Percentiles rank a stretch among this genome's conserved stretches.
phyloP scores from a whole-genome alignment of 2,329 filamentous ascomycete genomes.

The Colletotrichum melonis region DNA sequence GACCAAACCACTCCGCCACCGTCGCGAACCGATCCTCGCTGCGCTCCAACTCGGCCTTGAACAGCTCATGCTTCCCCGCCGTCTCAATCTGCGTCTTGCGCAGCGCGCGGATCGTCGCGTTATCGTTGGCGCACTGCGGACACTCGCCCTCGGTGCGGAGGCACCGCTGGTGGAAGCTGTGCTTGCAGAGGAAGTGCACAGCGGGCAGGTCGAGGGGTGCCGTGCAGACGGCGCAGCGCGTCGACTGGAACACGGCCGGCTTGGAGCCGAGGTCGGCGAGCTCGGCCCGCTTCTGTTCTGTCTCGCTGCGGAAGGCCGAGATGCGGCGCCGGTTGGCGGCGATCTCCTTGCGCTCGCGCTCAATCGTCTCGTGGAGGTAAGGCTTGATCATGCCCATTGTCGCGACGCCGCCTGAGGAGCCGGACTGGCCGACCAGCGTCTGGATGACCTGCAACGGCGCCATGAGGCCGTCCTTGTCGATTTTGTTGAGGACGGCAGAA shows the following conservation, averaged over 20 bases:
- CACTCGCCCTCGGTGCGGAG: slow-evolving; percentile 77
- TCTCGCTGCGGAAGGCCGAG: slow-evolving; percentile 85
- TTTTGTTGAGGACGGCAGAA: slow-evolving; percentile 81
- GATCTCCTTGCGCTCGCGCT: slow-evolving; percentile 89
- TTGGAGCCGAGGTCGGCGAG: slow-evolving; percentile 81
- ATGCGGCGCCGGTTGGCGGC: slow-evolving; percentile 83
- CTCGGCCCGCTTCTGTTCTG: slow-evolving; percentile 81
- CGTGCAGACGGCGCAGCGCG: slow-evolving; percentile 86
- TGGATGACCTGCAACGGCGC: slow-evolving; percentile 97
- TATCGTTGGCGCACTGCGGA: slow-evolving; percentile 84
- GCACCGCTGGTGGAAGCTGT: slow-evolving; percentile 95
- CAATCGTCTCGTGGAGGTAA: slow-evolving; percentile 90
- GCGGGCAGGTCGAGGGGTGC: slow-evolving; percentile 84
- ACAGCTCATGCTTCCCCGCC: slow-evolving; percentile 88
- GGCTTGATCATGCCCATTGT: slow-evolving; percentile 98
- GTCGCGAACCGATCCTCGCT: slow-evolving; percentile 90
- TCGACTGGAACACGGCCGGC: slow-evolving; percentile 90
- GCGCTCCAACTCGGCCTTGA: slow-evolving; percentile 80
- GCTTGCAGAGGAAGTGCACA: slow-evolving; percentile 97
- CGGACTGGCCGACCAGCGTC: slow-evolving; percentile 76
- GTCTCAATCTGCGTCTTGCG: slow-evolving; percentile 87
- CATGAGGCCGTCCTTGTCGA: slow-evolving; percentile 92
- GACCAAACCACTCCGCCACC: slow-evolving; percentile 92
- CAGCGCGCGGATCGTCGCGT: slow-evolving; percentile 90
- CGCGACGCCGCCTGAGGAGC: slow-evolving; percentile 70